Percentiles rank a stretch among this genome's conserved stretches.
These are phyloP conservation scores for Nevesoporus exiguus DNA, from an alignment of 768 basidiomycete genomes.

Conservation along the genomic window DNA sequence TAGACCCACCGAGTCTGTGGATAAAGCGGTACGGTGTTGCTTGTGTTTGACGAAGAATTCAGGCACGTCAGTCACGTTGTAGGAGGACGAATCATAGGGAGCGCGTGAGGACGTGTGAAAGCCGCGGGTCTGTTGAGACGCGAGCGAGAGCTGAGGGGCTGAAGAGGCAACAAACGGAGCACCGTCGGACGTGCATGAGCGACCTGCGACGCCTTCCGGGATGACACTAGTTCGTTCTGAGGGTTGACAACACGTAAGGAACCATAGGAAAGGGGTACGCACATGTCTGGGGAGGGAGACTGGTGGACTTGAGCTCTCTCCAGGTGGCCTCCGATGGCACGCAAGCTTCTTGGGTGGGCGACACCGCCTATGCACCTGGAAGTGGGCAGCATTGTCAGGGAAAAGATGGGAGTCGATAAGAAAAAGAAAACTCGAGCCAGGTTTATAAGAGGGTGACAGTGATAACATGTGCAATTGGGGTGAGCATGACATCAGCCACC, in stretches of 20 bases:
- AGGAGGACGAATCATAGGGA: constrained; percentile 24
- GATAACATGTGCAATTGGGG: not conserved
- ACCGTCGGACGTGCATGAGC: not conserved
- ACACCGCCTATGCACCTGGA: constrained; percentile 40
- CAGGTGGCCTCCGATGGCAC: constrained; percentile 33
- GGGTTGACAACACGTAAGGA: constrained; percentile 36
- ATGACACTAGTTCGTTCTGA: constrained; percentile 27
- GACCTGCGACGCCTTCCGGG: constrained; percentile 22
- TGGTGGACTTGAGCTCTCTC: constrained; percentile 25
- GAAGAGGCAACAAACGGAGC: not conserved
- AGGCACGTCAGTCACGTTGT: constrained; percentile 24
- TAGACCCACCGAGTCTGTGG: constrained; percentile 8
- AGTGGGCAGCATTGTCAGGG: constrained; percentile 12
- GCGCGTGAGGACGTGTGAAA: constrained; percentile 24
- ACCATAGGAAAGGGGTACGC: constrained; percentile 27
- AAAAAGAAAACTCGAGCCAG: not conserved
- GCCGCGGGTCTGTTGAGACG: constrained; percentile 15
- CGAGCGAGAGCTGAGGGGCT: not conserved
- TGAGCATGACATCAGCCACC: constrained; percentile 23
- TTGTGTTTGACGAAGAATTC: constrained; percentile 30
- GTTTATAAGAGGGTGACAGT: constrained; percentile 10
- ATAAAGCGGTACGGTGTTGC: constrained; percentile 9
- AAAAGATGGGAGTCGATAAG: not conserved
- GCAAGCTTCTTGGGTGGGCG: constrained; percentile 37
- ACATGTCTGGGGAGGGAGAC: constrained; percentile 33